Conservation (phyloP, 371 early-diverging fungal species). For the Circinella minor region DNA sequence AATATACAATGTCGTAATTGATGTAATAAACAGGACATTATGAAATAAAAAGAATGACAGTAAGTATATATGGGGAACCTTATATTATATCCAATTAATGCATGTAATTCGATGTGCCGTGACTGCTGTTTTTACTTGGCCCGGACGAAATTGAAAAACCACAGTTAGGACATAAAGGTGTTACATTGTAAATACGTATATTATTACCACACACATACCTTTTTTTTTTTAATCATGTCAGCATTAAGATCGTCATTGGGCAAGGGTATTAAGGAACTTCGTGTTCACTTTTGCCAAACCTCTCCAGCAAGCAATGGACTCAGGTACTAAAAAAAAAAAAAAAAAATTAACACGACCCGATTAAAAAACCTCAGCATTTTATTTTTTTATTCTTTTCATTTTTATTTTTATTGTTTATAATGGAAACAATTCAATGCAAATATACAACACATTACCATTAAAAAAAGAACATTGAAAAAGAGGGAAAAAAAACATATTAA, state of each 20-base stretch:
- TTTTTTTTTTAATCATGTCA: conserved; percentile 32
- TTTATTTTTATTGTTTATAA: too few relatives aligned
- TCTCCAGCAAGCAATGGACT: conserved; percentile 84
- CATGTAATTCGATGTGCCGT: not conserved
- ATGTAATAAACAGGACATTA: not conserved
- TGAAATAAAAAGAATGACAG: not conserved
- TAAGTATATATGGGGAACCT: too few relatives aligned
- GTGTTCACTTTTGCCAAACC: conserved; percentile 90
- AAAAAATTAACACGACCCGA: not conserved
- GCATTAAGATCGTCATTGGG: conserved; percentile 52
- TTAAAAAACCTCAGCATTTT: too few relatives aligned
- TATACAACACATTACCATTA: too few relatives aligned
- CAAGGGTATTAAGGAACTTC: conserved; percentile 84
- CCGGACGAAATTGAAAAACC: not conserved
- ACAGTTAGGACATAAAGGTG: not conserved
- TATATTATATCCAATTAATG: too few relatives aligned
- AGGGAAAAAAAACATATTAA: too few relatives aligned
- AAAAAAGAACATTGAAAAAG: too few relatives aligned
- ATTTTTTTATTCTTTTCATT: not conserved
- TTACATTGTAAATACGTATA: conserved; percentile 3
- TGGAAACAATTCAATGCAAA: too few relatives aligned
- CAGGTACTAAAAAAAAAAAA: conserved; percentile 58
- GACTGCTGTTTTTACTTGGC: not conserved
- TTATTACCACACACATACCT: not conserved
- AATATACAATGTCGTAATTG: not conserved